phyloP scores from a whole-genome alignment of 2,329 filamentous ascomycete species.

The Alternaria ethzedia region DNA sequence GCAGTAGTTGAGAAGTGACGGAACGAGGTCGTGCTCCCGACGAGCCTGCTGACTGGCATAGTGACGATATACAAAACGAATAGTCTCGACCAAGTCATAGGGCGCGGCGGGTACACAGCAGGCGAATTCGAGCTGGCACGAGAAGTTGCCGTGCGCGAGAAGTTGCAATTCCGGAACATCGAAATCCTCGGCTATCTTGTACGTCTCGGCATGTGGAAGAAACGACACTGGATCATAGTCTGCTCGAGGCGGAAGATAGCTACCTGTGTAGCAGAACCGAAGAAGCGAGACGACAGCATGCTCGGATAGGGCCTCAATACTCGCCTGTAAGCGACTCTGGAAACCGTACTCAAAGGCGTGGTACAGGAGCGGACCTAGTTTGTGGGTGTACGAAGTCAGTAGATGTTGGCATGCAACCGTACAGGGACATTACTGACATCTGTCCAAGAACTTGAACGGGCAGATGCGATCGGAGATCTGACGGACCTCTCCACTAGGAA shows the following conservation, averaged over 20 bases:
- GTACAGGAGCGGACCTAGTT: slow-evolving; percentile 42
- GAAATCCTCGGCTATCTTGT: slow-evolving; percentile 50
- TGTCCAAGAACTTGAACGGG: slow-evolving; percentile 37
- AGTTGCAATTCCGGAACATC: slow-evolving; percentile 49
- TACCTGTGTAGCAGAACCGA: slow-evolving; percentile 51
- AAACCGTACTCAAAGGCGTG: slow-evolving; percentile 49
- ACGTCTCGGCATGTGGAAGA: slow-evolving; percentile 51
- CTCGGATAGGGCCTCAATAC: slow-evolving; percentile 47
- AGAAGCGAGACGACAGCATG: slow-evolving; percentile 47
- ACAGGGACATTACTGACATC: slow-evolving; percentile 24
- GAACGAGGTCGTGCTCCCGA: slow-evolving; percentile 39
- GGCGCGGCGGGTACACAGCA: slow-evolving; percentile 48
- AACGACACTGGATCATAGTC: slow-evolving; percentile 39
- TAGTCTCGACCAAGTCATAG: slow-evolving; percentile 48
- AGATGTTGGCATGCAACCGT: not conserved
- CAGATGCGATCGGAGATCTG: slow-evolving; percentile 44
- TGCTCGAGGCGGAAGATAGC: slow-evolving; percentile 38
- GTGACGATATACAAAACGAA: slow-evolving; percentile 45
- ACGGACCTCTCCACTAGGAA: slow-evolving; percentile 38
- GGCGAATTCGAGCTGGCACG: slow-evolving; percentile 48
- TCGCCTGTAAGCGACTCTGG: slow-evolving; percentile 39
- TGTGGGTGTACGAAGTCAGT: not conserved
- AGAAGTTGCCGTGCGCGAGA: slow-evolving; percentile 49
- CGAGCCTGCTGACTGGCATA: slow-evolving; percentile 29
- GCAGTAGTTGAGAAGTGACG: slow-evolving; percentile 54